phyloP scores from a whole-genome alignment of 2,329 filamentous ascomycete genomes.

The Colletotrichum tropicicola region DNA sequence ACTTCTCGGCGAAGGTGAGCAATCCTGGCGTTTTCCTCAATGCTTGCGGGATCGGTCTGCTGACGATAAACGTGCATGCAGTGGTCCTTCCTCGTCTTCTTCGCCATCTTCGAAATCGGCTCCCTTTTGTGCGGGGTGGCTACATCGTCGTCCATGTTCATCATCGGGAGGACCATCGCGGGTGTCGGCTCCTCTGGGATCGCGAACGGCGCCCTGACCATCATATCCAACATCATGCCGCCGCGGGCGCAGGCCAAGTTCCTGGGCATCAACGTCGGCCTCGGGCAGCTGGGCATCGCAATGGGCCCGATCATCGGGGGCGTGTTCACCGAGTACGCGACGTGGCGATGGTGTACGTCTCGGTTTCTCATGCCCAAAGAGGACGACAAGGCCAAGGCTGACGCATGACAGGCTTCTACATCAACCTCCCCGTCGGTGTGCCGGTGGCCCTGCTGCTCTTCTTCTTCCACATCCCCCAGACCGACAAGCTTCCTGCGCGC shows the following conservation, averaged over 20 bases:
- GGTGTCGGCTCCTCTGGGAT: constrained; percentile 62
- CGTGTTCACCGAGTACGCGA: constrained; percentile 28
- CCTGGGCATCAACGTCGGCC: constrained; percentile 33
- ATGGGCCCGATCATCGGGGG: constrained; percentile 42
- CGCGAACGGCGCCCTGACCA: constrained; percentile 60
- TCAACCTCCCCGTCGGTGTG: constrained; percentile 37
- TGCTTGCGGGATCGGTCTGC: too few species aligned
- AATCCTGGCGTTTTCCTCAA: background rate
- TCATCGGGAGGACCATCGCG: constrained; percentile 62
- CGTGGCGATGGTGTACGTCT: constrained; percentile 37
- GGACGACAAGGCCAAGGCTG: background rate
- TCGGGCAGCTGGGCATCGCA: constrained; percentile 32
- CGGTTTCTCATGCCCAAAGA: background rate
- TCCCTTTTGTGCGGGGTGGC: constrained; percentile 63
- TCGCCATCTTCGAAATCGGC: constrained; percentile 64
- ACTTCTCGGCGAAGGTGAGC: constrained; percentile 47
- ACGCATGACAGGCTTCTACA: constrained; percentile 36
- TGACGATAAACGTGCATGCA: constrained; percentile 19
- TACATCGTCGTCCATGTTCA: constrained; percentile 58
- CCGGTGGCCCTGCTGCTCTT: constrained; percentile 21
- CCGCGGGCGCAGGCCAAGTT: constrained; percentile 48
- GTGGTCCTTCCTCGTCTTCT: constrained; percentile 49
- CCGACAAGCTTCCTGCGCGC: constrained; percentile 8
- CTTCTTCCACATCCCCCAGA: constrained; percentile 34
- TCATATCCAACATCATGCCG: constrained; percentile 51